These are phyloP conservation scores for Globisporangium splendens DNA, from an alignment of 352 stramenopile species.

Conservation along the genomic window DNA sequence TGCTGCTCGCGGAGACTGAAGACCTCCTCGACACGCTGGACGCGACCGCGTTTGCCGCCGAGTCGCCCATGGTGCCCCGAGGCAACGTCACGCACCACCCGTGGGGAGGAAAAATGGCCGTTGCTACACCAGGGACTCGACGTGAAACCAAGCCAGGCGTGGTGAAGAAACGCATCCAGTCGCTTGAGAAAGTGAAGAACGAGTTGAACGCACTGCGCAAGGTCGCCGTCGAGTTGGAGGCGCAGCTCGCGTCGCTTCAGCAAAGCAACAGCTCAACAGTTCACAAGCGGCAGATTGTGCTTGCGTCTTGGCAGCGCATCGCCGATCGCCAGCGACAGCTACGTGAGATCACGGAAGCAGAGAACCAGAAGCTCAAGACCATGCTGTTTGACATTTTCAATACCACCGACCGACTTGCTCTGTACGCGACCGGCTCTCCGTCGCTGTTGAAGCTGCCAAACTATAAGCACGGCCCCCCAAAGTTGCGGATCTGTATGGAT, in stretches of 20 bases:
- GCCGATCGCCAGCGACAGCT: slow-evolving; percentile 4
- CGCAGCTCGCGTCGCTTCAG: slow-evolving; percentile 3
- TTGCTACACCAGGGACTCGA: no score
- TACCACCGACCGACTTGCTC: not conserved
- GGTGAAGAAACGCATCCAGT: not conserved
- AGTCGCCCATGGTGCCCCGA: not conserved
- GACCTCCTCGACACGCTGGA: slow-evolving; percentile 7
- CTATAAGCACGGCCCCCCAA: not conserved
- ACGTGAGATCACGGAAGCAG: slow-evolving; percentile 1
- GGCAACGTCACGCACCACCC: not conserved
- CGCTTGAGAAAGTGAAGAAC: slow-evolving; percentile 4
- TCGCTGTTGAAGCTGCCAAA: not conserved
- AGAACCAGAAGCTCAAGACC: slow-evolving; percentile 13
- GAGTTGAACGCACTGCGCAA: slow-evolving; percentile 3
- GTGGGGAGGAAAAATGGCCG: not conserved
- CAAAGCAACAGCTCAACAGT: not conserved
- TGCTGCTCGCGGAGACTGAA: no score
- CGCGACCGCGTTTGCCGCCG: not conserved
- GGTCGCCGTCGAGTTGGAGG: not conserved
- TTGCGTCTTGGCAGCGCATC: not conserved
- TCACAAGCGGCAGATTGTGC: not conserved
- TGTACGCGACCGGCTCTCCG: not conserved
- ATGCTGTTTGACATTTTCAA: slow-evolving; percentile 5
- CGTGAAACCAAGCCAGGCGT: no score
- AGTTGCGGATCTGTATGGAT: slow-evolving; percentile 1